phyloP scores from a whole-genome alignment of 441 rosid genomes.

The Pelargonium myrrhifolium region DNA sequence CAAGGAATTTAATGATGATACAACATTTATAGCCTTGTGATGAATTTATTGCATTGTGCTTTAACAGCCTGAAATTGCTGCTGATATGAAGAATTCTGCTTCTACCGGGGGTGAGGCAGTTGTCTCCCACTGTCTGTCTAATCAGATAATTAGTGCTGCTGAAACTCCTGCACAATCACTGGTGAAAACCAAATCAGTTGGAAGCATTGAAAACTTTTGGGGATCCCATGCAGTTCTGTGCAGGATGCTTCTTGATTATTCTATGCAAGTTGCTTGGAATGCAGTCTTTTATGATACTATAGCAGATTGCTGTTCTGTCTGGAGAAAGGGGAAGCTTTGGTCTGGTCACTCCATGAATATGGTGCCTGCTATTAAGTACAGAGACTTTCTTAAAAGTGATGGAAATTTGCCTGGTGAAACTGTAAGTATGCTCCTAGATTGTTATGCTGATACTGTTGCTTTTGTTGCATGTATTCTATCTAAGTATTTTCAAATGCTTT shows the following conservation, averaged over 20 bases:
- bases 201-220: constrained; percentile 66
- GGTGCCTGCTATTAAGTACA: constrained; percentile 19
- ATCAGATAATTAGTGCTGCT: constrained; percentile 16
- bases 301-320: constrained; percentile 43
- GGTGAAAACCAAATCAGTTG: constrained; percentile 51
- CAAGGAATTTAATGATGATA: neutral
- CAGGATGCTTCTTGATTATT: constrained; percentile 51
- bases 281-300: constrained; percentile 72
- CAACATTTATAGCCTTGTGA: constrained; percentile 4
- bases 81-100: constrained; percentile 19
- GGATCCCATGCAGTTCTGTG: constrained; percentile 47
- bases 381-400: constrained; percentile 20
- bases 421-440: constrained; percentile 26
- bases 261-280: constrained; percentile 88
- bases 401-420: constrained; percentile 26
- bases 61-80: constrained; percentile 45
- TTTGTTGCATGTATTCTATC: constrained; percentile 9
- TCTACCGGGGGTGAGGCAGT: constrained; percentile 28
- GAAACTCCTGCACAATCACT: constrained; percentile 21
- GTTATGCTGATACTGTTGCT: constrained; percentile 4
- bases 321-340: constrained; percentile 78
- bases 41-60: constrained; percentile 14
- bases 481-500: constrained; percentile 26
- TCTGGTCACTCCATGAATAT: constrained; percentile 31
- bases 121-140: constrained; percentile 23